These are phyloP conservation scores for Geotrichum carabidarum DNA, from an alignment of 1,139 yeast genomes.

Conservation along the genomic window DNA sequence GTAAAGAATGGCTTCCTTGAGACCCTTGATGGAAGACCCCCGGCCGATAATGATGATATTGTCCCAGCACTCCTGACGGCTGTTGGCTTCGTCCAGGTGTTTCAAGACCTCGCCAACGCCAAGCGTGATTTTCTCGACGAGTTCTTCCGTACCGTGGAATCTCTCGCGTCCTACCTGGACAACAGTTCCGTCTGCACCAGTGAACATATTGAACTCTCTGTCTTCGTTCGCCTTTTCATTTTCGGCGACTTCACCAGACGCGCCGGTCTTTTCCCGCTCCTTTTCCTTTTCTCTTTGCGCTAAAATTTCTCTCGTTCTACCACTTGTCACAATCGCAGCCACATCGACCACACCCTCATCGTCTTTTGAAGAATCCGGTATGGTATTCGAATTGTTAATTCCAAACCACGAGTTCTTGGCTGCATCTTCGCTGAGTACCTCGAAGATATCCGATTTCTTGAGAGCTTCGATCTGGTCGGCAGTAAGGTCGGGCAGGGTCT, in stretches of 20 bases:
- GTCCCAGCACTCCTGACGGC: constrained; percentile 83
- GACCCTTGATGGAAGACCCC: constrained; percentile 68
- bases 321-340: constrained; percentile 82
- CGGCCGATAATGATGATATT: constrained; percentile 75
- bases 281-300: constrained; percentile 52
- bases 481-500: constrained; percentile 55
- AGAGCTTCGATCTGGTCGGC: constrained; percentile 63
- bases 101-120: constrained; percentile 52
- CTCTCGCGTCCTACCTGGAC: constrained; percentile 77
- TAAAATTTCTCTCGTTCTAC: constrained; percentile 59
- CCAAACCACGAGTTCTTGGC: constrained; percentile 59
- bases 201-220: constrained; percentile 57
- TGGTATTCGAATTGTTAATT: constrained; percentile 42
- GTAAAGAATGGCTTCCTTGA: constrained; percentile 63
- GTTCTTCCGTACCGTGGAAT: constrained; percentile 65
- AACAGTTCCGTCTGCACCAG: constrained; percentile 52
- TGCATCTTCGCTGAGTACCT: constrained; percentile 60
- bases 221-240: constrained; percentile 41
- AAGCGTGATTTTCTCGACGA: constrained; percentile 52
- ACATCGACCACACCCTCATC: constrained; percentile 80
- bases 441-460: constrained; percentile 70
- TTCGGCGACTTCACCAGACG: constrained; percentile 34
- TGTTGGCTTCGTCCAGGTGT: constrained; percentile 59
- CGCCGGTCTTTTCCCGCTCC: constrained; percentile 27
- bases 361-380: constrained; percentile 41